Percentiles rank a stretch among this genome's conserved stretches.
phyloP scores from a whole-genome alignment of 305 asterid species.

The Lippia alba region DNA sequence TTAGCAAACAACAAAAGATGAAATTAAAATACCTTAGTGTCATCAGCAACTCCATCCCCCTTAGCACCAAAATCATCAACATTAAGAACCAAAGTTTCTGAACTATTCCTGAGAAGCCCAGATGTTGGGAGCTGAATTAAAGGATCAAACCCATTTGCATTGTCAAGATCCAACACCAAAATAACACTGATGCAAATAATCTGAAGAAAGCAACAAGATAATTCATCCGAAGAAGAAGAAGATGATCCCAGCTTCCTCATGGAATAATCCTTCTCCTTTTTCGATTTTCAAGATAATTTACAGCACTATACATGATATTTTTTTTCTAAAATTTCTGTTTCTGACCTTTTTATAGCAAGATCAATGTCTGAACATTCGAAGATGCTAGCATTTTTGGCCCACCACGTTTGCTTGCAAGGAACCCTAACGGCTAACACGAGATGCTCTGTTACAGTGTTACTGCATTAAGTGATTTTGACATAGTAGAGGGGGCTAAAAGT shows the following conservation, averaged over 20 bases:
- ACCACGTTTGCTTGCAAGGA: too few species aligned
- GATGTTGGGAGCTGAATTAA: conserved; percentile 53
- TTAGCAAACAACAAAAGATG: neutral
- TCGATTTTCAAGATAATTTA: neutral
- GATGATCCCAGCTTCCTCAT: conserved; percentile 38
- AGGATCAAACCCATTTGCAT: conserved; percentile 48
- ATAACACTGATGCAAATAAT: conserved; percentile 6
- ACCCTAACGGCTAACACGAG: neutral
- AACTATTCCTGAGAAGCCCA: conserved; percentile 37
- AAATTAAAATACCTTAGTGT: conserved; percentile 51
- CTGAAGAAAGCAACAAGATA: conserved; percentile 23
- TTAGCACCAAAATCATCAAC: conserved; percentile 69
- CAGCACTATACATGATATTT: neutral
- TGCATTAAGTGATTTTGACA: too few species aligned
- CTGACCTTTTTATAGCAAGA: neutral
- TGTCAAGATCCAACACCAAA: conserved; percentile 31
- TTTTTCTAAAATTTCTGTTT: neutral
- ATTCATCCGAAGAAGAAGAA: conserved; percentile 4
- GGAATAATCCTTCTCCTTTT: neutral
- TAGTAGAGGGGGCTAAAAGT: neutral
- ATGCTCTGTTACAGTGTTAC: neutral
- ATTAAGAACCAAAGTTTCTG: conserved; percentile 45
- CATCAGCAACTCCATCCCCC: conserved; percentile 70
- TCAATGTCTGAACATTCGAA: neutral
- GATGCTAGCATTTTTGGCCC: too few species aligned